These are phyloP conservation scores for Rehmannia glutinosa DNA, from an alignment of 257 asterid species.

Conservation along the genomic window DNA sequence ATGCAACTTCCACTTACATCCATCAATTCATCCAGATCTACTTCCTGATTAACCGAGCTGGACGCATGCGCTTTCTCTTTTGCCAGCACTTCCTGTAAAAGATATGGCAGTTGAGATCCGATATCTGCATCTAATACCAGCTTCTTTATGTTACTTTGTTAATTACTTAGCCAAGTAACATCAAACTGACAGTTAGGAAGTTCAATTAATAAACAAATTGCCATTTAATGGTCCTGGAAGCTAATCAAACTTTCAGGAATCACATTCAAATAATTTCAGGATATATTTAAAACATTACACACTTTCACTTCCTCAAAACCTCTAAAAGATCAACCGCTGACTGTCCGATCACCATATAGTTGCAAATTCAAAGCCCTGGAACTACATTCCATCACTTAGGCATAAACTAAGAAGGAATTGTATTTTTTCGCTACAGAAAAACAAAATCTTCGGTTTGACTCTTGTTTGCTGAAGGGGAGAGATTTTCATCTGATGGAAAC, in stretches of 20 bases:
- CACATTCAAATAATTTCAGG: neutral
- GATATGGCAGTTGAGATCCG: neutral
- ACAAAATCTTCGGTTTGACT: neutral
- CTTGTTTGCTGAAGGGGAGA: neutral
- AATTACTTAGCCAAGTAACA: neutral
- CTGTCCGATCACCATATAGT: too few species aligned
- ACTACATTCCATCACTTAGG: neutral
- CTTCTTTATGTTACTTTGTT: neutral
- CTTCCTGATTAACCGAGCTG: slow-evolving; percentile 51
- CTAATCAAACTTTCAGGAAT: neutral
- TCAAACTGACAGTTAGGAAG: neutral
- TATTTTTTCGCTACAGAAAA: neutral
- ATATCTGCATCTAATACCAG: neutral
- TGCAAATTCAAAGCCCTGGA: too few species aligned
- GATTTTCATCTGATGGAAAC: neutral
- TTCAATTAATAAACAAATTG: neutral
- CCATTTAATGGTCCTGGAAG: neutral
- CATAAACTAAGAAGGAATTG: neutral
- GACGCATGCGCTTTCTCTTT: slow-evolving; percentile 63
- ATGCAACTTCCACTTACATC: slow-evolving; percentile 57
- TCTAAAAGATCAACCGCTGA: neutral
- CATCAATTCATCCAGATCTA: slow-evolving; percentile 93
- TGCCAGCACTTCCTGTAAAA: slow-evolving; percentile 59
- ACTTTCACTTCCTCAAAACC: neutral
- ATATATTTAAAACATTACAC: neutral